Evolutionary conservation across 139 green algal species (phyloP), one percentile per base, ranked within the genome.

Genomic region (Bryopsis sp.): DNA sequence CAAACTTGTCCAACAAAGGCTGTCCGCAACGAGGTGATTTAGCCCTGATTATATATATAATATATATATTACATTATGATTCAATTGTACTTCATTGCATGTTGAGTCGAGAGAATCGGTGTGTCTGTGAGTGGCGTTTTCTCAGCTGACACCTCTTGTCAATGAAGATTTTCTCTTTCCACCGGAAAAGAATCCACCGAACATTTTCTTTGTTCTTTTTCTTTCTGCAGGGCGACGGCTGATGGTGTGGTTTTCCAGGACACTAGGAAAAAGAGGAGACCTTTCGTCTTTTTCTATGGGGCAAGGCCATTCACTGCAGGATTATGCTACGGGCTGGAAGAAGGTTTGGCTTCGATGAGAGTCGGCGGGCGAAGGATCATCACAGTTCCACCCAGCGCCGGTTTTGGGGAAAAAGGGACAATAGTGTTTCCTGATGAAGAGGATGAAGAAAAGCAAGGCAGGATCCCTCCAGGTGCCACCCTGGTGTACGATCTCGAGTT

Each of bases 401-500:
- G 83, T 7, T 96, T 96, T 81, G 89, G 88, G 2, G 76, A 85
- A 1, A 54, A 54, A 1, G 90, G 88, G 22, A 66, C 72, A 2
- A 69, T 81, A n/a, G 61, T 95, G 48, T 71, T 80, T 38, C 77
- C 82, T 39, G 94, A 86, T 1, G 63, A 84, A 63, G 84, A 92
- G 74, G 88, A 87, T 28, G 76, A 81, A 8, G 81, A 87, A 43
- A 95, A 95, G 79, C 61, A 79, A 39, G 89, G 86, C 1, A 60
- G 81, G 2, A 73, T 94, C 26, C 88, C 87, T 2, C 73, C 79
- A 0, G 64, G 72, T 8, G 84, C 89, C 0, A 75, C 71, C 2
- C 71, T 96, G 47, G 76, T 78, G 34, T 95, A 95, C 74, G 79
- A 90, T 3, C 33, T 96, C 1, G 73, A 87, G 43, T 74, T 96